Evolutionary conservation across 805 yeast species (phyloP).

Genomic region (Saturnispora silvae): DNA sequence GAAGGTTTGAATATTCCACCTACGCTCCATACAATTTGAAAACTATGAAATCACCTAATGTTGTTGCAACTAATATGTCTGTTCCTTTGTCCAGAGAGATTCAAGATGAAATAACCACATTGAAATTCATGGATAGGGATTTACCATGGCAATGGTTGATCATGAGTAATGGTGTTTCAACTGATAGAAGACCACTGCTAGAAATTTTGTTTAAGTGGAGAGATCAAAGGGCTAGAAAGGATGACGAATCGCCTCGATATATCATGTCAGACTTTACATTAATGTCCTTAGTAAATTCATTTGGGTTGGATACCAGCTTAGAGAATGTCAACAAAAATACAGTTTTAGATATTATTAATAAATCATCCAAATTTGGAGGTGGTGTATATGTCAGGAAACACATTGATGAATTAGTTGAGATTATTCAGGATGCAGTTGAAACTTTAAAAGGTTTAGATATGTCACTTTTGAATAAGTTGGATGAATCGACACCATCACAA

Average conservation of each 20-base stretch:
- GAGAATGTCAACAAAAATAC: slow-evolving; percentile 46
- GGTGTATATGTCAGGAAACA: slow-evolving; percentile 36
- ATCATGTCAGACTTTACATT: slow-evolving; percentile 76
- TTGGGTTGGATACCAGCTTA: slow-evolving; percentile 23
- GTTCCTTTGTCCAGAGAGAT: slow-evolving; percentile 21
- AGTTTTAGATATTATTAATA: slow-evolving; percentile 38
- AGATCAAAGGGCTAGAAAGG: slow-evolving; percentile 58
- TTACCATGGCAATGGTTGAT: slow-evolving; percentile 59
- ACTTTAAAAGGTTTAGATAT: slow-evolving; percentile 16
- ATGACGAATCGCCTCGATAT: slow-evolving; percentile 78
- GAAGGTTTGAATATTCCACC: slow-evolving; percentile 72
- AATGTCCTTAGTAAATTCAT: slow-evolving; percentile 37
- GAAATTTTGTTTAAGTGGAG: slow-evolving; percentile 71
- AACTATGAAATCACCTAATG: slow-evolving; percentile 14
- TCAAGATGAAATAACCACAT: slow-evolving; percentile 30
- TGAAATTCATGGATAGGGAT: slow-evolving; percentile 33
- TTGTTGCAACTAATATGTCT: slow-evolving; percentile 22
- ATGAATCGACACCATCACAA: slow-evolving; percentile 11
- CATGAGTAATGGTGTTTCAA: slow-evolving; percentile 53
- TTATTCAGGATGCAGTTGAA: slow-evolving; percentile 36
- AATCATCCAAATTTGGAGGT: slow-evolving; percentile 36
- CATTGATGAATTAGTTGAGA: slow-evolving; percentile 46
- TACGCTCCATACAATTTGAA: slow-evolving; percentile 36
- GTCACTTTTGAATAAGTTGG: slow-evolving; percentile 25
- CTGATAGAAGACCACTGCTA: slow-evolving; percentile 42